Percentiles rank a stretch among this genome's conserved stretches.
Evolutionary conservation across 768 basidiomycete genomes (phyloP).

Genomic region (Suillus luteus): DNA sequence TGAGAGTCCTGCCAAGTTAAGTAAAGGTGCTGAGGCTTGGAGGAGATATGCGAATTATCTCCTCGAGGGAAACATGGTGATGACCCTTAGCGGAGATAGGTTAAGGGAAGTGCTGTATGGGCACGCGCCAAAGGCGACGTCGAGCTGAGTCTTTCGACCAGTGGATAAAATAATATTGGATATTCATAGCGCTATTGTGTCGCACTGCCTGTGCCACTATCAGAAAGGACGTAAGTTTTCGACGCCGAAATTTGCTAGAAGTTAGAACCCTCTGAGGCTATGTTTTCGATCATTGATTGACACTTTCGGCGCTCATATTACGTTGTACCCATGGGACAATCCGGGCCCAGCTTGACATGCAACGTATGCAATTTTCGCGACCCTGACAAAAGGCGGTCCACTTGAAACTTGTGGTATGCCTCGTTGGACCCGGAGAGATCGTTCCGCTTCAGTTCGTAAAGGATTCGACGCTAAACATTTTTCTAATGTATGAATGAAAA

Average conservation of each 20-base stretch:
- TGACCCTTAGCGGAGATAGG: slow-evolving; percentile 45
- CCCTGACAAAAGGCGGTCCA: neutral
- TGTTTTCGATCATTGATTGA: neutral
- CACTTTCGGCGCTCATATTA: slow-evolving; percentile 1
- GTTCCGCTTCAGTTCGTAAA: neutral
- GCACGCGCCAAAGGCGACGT: slow-evolving; percentile 13
- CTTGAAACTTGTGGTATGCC: neutral
- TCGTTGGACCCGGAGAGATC: neutral
- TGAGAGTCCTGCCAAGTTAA: slow-evolving; percentile 25
- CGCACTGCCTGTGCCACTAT: neutral
- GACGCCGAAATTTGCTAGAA: neutral
- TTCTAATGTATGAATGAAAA: neutral
- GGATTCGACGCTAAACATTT: neutral
- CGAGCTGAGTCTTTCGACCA: neutral
- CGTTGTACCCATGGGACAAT: slow-evolving; percentile 2
- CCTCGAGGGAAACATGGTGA: slow-evolving; percentile 51
- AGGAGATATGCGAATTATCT: slow-evolving; percentile 60
- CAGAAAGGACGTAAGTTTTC: slow-evolving; percentile 3
- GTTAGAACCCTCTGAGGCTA: neutral
- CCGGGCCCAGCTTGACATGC: neutral
- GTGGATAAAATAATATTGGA: neutral
- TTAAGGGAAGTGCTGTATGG: slow-evolving; percentile 40
- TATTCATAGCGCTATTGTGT: neutral
- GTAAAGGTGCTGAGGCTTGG: slow-evolving; percentile 58
- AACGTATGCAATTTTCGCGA: neutral